A percentile compares a stretch with the other conserved stretches of the same genome.
Evolutionary conservation across 768 basidiomycete species (phyloP).

Genomic region (Termitomyces heimii): DNA sequence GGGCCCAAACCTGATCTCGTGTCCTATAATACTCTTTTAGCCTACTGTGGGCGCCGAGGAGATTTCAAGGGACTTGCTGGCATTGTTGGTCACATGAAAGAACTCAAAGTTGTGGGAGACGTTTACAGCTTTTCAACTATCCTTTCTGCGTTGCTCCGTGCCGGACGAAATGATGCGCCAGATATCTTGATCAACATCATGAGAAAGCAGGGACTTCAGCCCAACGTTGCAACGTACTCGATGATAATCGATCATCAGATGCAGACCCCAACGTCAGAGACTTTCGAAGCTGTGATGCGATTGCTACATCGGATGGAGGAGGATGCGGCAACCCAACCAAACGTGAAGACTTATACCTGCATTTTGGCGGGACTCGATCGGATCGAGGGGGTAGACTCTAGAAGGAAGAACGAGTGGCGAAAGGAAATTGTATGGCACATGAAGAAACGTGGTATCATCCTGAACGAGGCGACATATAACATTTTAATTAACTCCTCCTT

Average conservation of each 20-base stretch:
- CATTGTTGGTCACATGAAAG: conserved; percentile 52
- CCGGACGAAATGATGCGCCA: conserved; percentile 61
- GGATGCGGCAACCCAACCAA: conserved; percentile 45
- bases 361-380: conserved; percentile 71
- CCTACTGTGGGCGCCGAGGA: conserved; percentile 53
- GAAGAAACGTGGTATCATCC: conserved; percentile 43
- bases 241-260: conserved; percentile 77
- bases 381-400: conserved; percentile 40
- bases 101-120: conserved; percentile 58
- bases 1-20: conserved; percentile 67
- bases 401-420: conserved; percentile 39
- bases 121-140: conserved; percentile 85
- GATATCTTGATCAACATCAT: conserved; percentile 64
- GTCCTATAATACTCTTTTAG: conserved; percentile 79
- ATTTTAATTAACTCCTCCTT: conserved; percentile 67
- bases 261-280: conserved; percentile 43
- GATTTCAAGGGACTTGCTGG: conserved; percentile 58
- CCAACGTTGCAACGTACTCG: conserved; percentile 73
- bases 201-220: conserved; percentile 64
- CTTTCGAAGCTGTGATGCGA: conserved; percentile 59
- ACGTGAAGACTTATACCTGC: conserved; percentile 79
- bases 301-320: conserved; percentile 74
- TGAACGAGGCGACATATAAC: conserved; percentile 69
- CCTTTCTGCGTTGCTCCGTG: conserved; percentile 69
- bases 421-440: conserved; percentile 52